phyloP scores from a whole-genome alignment of 2,329 filamentous ascomycete genomes.

The Trichophyton rubrum region DNA sequence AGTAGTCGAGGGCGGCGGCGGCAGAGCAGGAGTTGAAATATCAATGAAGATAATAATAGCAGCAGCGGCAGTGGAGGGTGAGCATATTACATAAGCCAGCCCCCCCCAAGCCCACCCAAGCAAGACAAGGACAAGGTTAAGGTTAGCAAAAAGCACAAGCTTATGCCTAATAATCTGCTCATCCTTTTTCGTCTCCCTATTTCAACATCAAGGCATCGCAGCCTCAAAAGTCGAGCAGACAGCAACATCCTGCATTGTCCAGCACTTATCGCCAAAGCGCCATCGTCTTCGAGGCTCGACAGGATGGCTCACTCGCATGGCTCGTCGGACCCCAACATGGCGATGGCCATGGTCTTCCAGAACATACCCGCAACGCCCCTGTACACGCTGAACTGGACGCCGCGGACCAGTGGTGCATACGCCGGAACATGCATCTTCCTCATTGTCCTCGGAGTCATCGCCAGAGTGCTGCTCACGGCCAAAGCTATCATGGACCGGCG shows the following conservation, averaged over 20 bases:
- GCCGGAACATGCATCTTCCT: constrained; percentile 88
- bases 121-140: not conserved
- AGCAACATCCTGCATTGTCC: not conserved
- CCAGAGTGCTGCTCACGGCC: constrained; percentile 58
- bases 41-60: not conserved
- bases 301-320: constrained; percentile 2
- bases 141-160: not conserved
- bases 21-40: not conserved
- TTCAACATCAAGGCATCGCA: not conserved
- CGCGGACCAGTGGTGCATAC: constrained; percentile 56
- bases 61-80: not conserved
- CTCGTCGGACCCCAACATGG: not conserved
- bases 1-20: not conserved
- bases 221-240: not conserved
- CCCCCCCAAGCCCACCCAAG: too few species aligned
- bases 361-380: constrained; percentile 50
- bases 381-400: constrained; percentile 62
- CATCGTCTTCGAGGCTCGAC: not conserved
- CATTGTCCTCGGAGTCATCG: constrained; percentile 57
- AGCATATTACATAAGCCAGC: not conserved
- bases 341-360: constrained; percentile 30
- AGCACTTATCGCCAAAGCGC: too few species aligned
- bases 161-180: constrained; percentile 1
- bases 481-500: constrained; percentile 47
- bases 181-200: not conserved